Conservation (phyloP, 2,329 filamentous ascomycete species). For the Aspergillus ochraceoroseus region DNA sequence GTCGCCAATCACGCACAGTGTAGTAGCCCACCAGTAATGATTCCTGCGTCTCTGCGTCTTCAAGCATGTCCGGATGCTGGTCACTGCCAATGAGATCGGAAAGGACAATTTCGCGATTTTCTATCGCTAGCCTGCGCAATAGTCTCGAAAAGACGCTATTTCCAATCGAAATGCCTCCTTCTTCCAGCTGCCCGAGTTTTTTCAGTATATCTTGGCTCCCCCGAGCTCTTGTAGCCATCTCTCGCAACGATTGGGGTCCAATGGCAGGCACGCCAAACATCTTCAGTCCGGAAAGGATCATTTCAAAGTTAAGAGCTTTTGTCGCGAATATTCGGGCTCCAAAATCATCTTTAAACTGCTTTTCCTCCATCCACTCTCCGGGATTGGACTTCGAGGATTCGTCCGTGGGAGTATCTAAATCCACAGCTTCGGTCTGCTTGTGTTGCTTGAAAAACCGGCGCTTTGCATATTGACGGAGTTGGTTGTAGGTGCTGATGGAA, state of each 20-base stretch:
- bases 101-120: conserved; percentile 52
- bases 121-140: conserved; percentile 58
- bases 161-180: conserved; percentile 59
- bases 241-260: conserved; percentile 70
- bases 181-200: conserved; percentile 58
- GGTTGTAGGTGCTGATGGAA: conserved; percentile 23
- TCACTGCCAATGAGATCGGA: conserved; percentile 54
- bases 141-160: conserved; percentile 61
- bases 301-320: conserved; percentile 65
- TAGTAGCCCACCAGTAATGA: conserved; percentile 52
- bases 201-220: conserved; percentile 53
- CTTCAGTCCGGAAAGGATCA: conserved; percentile 64
- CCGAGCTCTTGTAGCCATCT: conserved; percentile 64
- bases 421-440: conserved; percentile 12
- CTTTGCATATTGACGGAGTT: conserved; percentile 22
- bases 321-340: conserved; percentile 79
- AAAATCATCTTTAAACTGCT: conserved; percentile 61
- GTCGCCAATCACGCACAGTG: conserved; percentile 47
- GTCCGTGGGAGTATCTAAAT: not conserved
- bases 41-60: conserved; percentile 53
- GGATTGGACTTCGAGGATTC: not conserved
- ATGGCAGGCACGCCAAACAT: conserved; percentile 67
- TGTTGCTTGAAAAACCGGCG: conserved; percentile 16
- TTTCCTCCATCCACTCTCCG: conserved; percentile 29
- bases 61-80: conserved; percentile 60